These are phyloP conservation scores for Fulvia fulva DNA, from an alignment of 2,329 filamentous ascomycete genomes.

Conservation along the genomic window DNA sequence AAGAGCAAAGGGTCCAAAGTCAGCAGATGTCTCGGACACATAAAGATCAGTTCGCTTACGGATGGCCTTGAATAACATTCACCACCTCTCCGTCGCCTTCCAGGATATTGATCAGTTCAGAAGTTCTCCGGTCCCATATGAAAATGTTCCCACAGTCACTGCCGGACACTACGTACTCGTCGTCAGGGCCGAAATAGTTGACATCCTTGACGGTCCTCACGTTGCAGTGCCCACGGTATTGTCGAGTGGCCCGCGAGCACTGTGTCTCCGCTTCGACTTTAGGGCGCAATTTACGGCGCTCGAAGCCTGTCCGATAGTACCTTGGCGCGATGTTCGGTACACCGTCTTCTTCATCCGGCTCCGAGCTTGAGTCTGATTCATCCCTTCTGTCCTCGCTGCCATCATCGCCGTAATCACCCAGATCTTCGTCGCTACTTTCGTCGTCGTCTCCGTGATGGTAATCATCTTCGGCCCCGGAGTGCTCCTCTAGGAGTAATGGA, in stretches of 20 bases:
- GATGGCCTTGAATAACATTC: slow-evolving; percentile 65
- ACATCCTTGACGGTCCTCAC: slow-evolving; percentile 66
- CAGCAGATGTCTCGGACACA: no score
- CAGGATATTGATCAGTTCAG: slow-evolving; percentile 59
- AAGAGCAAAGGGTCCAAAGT: no score
- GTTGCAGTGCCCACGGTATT: slow-evolving; percentile 63
- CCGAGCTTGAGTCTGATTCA: slow-evolving; percentile 28
- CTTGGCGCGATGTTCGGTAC: slow-evolving; percentile 32
- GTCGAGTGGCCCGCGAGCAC: slow-evolving; percentile 53
- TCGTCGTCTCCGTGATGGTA: slow-evolving; percentile 1
- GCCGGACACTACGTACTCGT: slow-evolving; percentile 65
- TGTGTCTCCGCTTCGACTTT: slow-evolving; percentile 53
- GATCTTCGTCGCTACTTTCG: slow-evolving; percentile 20
- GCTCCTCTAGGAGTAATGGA: not conserved
- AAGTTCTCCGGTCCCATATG: slow-evolving; percentile 64
- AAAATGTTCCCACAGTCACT: slow-evolving; percentile 65
- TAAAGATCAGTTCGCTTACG: no score
- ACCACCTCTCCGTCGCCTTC: slow-evolving; percentile 66
- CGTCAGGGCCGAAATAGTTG: slow-evolving; percentile 63
- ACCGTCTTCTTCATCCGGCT: slow-evolving; percentile 36
- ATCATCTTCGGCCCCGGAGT: no score
- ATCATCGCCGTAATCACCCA: slow-evolving; percentile 23
- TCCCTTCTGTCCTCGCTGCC: slow-evolving; percentile 28
- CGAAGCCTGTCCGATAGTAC: slow-evolving; percentile 47
- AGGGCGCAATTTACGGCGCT: slow-evolving; percentile 45